Percentiles rank a stretch among this genome's conserved stretches.
These are phyloP conservation scores for Chlamydomonas sp. DNA, from an alignment of 139 green algal genomes.

Conservation along the genomic window DNA sequence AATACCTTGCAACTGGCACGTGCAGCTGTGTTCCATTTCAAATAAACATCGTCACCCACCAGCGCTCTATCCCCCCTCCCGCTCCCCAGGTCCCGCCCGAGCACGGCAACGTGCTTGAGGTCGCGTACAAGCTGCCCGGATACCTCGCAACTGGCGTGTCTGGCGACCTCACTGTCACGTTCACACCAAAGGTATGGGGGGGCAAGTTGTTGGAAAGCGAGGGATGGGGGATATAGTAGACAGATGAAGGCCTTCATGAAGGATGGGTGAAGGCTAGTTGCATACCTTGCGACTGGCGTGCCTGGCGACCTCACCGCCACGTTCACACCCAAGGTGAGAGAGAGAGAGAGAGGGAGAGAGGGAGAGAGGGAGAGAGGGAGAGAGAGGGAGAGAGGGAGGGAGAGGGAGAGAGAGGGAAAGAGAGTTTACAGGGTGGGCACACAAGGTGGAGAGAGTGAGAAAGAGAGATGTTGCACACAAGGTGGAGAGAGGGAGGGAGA, in stretches of 20 bases:
- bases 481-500: too few relatives aligned
- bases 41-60: not conserved
- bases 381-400: too few relatives aligned
- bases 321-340: constrained; percentile 52
- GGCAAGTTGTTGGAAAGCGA: too few relatives aligned
- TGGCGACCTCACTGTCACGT: constrained; percentile 39
- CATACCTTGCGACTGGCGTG: constrained; percentile 49
- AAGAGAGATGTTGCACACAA: too few relatives aligned
- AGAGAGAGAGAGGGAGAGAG: constrained; percentile 44
- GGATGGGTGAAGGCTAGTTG: constrained; percentile 39
- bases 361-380: too few relatives aligned
- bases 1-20: too few relatives aligned
- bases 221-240: too few relatives aligned
- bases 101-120: constrained; percentile 37
- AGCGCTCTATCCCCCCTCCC: not conserved
- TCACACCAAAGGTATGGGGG: constrained; percentile 58
- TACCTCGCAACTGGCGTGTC: constrained; percentile 48
- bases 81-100: constrained; percentile 39
- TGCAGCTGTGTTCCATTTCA: too few relatives aligned
- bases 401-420: too few relatives aligned
- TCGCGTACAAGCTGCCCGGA: constrained; percentile 48
- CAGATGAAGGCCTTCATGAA: too few relatives aligned
- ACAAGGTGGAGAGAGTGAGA: too few relatives aligned
- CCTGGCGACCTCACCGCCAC: constrained; percentile 35
- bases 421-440: too few relatives aligned